Evolutionary conservation across 805 yeast species (phyloP).

Genomic region (Candida pseudofarinosa): DNA sequence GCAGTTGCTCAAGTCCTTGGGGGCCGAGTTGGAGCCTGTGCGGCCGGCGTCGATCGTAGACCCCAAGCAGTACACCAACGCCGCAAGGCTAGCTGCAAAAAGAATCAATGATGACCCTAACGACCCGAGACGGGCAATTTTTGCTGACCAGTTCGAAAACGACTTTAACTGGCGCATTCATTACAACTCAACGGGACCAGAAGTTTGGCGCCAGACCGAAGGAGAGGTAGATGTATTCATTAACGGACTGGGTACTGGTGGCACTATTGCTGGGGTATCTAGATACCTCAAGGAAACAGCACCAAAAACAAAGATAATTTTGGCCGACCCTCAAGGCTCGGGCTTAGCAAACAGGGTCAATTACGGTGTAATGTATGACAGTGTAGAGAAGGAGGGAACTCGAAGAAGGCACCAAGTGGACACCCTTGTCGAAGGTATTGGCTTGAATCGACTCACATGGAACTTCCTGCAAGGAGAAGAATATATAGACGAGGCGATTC

Average conservation of each 20-base stretch:
- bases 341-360: slow-evolving; percentile 84
- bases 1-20: slow-evolving; percentile 63
- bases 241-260: slow-evolving; percentile 96
- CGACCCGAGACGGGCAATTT: slow-evolving; percentile 55
- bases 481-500: slow-evolving; percentile 70
- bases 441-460: slow-evolving; percentile 79
- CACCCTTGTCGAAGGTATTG: slow-evolving; percentile 91
- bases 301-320: slow-evolving; percentile 44
- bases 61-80: slow-evolving; percentile 87
- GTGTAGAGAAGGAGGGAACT: slow-evolving; percentile 86
- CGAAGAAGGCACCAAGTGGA: slow-evolving; percentile 95
- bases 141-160: slow-evolving; percentile 95
- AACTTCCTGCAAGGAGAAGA: slow-evolving; percentile 72
- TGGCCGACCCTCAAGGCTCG: slow-evolving; percentile 96
- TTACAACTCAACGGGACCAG: slow-evolving; percentile 73
- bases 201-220: slow-evolving; percentile 65
- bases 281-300: slow-evolving; percentile 58
- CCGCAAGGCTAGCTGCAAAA: slow-evolving; percentile 69
- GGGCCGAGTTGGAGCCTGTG: slow-evolving; percentile 81
- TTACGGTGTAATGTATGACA: slow-evolving; percentile 90
- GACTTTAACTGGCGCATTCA: slow-evolving; percentile 87
- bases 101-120: slow-evolving; percentile 36
- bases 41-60: slow-evolving; percentile 95
- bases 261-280: slow-evolving; percentile 90
- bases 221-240: slow-evolving; percentile 70